Base-by-base conservation (phyloP, 1,284 basidiomycete species). In the Laetiporus sulphureus region DNA sequence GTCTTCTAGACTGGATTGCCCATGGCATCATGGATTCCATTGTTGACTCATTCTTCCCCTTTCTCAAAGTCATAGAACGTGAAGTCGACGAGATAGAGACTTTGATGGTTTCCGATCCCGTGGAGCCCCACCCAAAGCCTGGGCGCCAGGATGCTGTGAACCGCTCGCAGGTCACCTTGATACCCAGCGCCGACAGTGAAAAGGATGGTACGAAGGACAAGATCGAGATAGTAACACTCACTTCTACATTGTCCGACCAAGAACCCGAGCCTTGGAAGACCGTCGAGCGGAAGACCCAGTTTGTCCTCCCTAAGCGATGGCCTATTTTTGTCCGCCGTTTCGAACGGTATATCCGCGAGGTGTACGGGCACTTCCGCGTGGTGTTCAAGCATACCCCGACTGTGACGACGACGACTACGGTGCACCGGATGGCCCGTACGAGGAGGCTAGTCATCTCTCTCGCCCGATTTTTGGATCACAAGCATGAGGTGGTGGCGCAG, bases 21-120 rank as follows among this genome's bases (percentile, higher is more conserved):
- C 92, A 98, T 61, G 90, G 86, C 13, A 73, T 97, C 40, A 71
- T 97, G 57, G 94, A 97, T 58, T 95, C 92, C 1, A 82, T 97
- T 38, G 91, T 97, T 23, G 94, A 98, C 59, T 83, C 91, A 1
- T 96, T 96, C 65, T 91, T 93, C 62, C 93, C 94, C 2, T 72
- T 92, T 42, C 69, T 95, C 36, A 75, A 84, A 41, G 83, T 83
- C 44, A 83, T 97, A 33, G 91, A 92, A 57, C 73, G 73, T 37
- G 92, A 96, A 57, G 83, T 91, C 1, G 72, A 79, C 43, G 79
- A 79, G 20, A 79, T 96, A 38, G 91, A 95, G 52, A 71, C 75
- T 12, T 63, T 89, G 27, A 79, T 91, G 10, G 75, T 74, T 54
- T 60, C 67, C 19, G 62, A 54, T 32, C 51, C 32, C 5, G 38